Percentiles rank a stretch among this genome's conserved stretches.
Evolutionary conservation across 768 basidiomycete genomes (phyloP).

Genomic region (Thelephora ganbajun): DNA sequence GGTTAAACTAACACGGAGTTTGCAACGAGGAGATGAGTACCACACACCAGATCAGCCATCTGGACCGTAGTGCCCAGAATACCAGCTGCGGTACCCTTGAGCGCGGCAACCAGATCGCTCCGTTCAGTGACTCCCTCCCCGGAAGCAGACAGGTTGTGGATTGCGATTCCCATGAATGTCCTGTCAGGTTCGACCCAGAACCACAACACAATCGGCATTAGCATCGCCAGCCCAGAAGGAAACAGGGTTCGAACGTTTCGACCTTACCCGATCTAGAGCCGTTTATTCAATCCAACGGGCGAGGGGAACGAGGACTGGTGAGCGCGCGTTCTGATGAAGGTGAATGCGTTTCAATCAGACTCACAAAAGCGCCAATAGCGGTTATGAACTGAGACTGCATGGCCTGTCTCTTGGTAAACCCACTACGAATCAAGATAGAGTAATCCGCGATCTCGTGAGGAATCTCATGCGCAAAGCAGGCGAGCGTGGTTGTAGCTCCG

Average conservation of each 20-base stretch:
- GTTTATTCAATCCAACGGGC: constrained; percentile 1
- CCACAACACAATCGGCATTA: not conserved
- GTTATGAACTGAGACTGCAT: constrained; percentile 92
- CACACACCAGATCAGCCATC: constrained; percentile 65
- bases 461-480: constrained; percentile 91
- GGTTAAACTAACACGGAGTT: constrained; percentile 8
- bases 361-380: constrained; percentile 82
- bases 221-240: not conserved
- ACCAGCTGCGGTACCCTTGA: constrained; percentile 63
- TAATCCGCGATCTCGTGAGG: constrained; percentile 97
- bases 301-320: constrained; percentile 13
- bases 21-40: constrained; percentile 6
- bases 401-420: constrained; percentile 82
- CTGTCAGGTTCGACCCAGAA: constrained; percentile 19
- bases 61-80: constrained; percentile 74
- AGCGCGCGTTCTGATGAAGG: constrained; percentile 4
- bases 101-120: constrained; percentile 59
- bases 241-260: not conserved
- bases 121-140: constrained; percentile 23
- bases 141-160: constrained; percentile 60
- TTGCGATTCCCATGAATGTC: constrained; percentile 80
- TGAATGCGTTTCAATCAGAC: constrained; percentile 19
- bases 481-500: constrained; percentile 88
- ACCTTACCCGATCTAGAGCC: constrained; percentile 15
- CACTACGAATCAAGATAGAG: constrained; percentile 81